Evolutionary conservation across 1,284 basidiomycete species (phyloP), one percentile per base, ranked within the genome.

Genomic region (Pulveroboletus sp.): DNA sequence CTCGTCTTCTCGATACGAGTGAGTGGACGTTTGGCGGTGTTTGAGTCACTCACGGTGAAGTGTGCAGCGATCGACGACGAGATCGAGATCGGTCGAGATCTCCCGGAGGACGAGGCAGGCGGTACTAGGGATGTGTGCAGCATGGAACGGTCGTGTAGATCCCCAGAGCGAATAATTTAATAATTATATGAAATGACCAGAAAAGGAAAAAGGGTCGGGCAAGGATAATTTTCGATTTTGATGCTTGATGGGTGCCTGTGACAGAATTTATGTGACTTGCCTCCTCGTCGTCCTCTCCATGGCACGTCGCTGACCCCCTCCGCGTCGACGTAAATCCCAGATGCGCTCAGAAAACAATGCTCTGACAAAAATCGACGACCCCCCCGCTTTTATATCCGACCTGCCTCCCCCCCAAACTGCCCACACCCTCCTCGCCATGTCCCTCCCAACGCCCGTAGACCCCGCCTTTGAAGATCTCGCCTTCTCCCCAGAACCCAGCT

Each of bases 1-100:
- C 72, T 76, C 80, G 59, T 80, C 84, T 48, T 81, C 84, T 50
- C 85, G 88, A 60, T 88, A 89, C 67, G 90, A 92, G 89, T 91
- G 67, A 79, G 88, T 83, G 43, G 35, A 59, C 35, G 17, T 8
- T 49, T 31, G 22, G n/a, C 8, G 4, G 40, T 33, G 45, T n/a
- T 42, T 33, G 56, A 17, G 31, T 22, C 46, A 17, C 46, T 69
- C 36, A 71, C 50, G 20, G 43, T 45, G 49, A 52, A 42, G 15
- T 38, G 58, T 57, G 35, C 51, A 70, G 84, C 64, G 84, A 87
- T 74, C 80, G 87, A 70, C 80, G 86, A 49, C 74, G 84, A 65
- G 86, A 87, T 67, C 77, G 89, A 65, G 89, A 91, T 67, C 87
- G 89, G 60, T 92, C 89, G 60, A 81, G 90, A 70, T 91, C 90